Evolutionary conservation across 2,329 filamentous ascomycete species (phyloP), one percentile per base, ranked within the genome.

Genomic region (Aspergillus fischeri): DNA sequence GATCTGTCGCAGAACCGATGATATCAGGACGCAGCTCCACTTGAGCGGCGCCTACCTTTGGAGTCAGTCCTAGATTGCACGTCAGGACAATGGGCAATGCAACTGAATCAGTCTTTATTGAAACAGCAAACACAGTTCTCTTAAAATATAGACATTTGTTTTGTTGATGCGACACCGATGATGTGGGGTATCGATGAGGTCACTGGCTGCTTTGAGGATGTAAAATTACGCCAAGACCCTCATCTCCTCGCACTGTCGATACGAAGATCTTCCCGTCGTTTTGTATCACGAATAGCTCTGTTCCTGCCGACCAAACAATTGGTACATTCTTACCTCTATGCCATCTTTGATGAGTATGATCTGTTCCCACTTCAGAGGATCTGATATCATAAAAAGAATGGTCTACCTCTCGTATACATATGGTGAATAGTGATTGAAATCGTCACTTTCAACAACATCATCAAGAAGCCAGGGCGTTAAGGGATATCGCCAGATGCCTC

Each of bases 401-500:
- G 14, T 38, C 14, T 17, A 24, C 24, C 24, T 24, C 24, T 24
- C 24, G 24, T 24, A 24, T 24, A 24, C 24, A 24, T 24, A 24
- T 24, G 24, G 24, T 24, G 24, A 24, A 24, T 7, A 17, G 6
- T 17, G 14, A 38, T 38, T 38, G 29, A 6, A 17, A n/a, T 38
- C 32, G 14, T 38, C 32, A 38, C 14, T 24, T 24, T 45, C n/a
- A 45, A 24, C n/a, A 45, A 21, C 21, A 20, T 21, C 21, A 45
- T 45, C 42, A 11, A 20, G 20, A 45, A 45, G 21, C 21, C 42
- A 20, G 8, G n/a, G 42, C 10, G 42, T 21, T 6, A 20, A 8
- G 8, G 11, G 17, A 20, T 24, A 14, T 24, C 42, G n/a, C 42
- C 42, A 27, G 44, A 72, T 71, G 70, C 51, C 67, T 54, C 54